phyloP scores from a whole-genome alignment of 2,329 filamentous ascomycete species.

The Cytospora chrysosperma region DNA sequence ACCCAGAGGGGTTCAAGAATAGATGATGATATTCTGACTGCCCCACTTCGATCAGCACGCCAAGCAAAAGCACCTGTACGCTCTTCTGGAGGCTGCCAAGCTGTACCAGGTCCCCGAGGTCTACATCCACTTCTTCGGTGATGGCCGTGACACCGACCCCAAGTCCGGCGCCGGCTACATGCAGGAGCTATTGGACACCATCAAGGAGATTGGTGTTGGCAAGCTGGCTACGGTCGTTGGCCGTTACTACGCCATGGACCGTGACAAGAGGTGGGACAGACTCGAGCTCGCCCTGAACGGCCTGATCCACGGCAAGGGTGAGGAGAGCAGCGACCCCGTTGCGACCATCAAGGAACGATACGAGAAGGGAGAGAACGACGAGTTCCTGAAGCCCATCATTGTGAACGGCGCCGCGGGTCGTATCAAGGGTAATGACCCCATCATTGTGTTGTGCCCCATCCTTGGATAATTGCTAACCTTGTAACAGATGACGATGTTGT shows the following conservation, averaged over 20 bases:
- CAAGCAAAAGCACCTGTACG: conserved; percentile 91
- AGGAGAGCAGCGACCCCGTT: conserved; percentile 80
- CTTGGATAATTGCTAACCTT: conserved; percentile 13
- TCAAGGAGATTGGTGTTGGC: conserved; percentile 80
- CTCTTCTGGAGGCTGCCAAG: conserved; percentile 86
- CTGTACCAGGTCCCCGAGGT: conserved; percentile 83
- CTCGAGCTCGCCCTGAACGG: conserved; percentile 88
- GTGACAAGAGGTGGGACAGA: conserved; percentile 98
- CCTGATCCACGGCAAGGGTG: conserved; percentile 80
- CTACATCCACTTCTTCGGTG: conserved; percentile 98
- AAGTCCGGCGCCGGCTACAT: conserved; percentile 89
- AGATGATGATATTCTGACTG: neutral
- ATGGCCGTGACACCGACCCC: conserved; percentile 96
- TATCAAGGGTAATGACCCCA: conserved; percentile 65
- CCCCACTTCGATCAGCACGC: conserved; percentile 62
- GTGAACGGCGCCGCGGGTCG: conserved; percentile 82
- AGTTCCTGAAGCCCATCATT: conserved; percentile 98
- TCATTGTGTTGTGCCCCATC: neutral
- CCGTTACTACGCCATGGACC: conserved; percentile 98
- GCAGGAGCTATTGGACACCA: conserved; percentile 77
- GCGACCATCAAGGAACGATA: conserved; percentile 86
- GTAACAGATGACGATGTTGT: conserved; percentile 79
- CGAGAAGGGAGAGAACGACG: conserved; percentile 83
- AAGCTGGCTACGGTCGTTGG: conserved; percentile 92
- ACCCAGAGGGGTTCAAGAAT: neutral